A percentile compares a stretch with the other conserved stretches of the same genome.
These are phyloP conservation scores for Solanum hybrid DNA, from an alignment of 305 asterid genomes.

Conservation along the genomic window DNA sequence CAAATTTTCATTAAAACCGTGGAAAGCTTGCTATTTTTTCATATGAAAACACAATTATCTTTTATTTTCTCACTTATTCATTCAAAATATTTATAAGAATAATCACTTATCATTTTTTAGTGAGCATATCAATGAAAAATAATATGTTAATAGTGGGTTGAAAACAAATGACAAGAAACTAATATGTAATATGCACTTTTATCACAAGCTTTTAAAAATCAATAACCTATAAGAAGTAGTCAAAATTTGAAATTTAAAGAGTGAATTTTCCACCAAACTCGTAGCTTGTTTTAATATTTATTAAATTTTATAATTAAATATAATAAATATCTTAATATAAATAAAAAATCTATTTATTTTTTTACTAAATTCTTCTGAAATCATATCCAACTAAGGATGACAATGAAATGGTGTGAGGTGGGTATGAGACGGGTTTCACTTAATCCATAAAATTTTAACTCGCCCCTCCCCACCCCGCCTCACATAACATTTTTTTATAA, in stretches of 20 bases:
- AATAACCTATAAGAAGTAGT: neutral
- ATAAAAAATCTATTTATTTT: neutral
- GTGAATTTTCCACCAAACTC: neutral
- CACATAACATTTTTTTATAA: too few relatives aligned
- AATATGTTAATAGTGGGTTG: neutral
- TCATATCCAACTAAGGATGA: neutral
- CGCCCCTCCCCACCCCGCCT: accelerated
- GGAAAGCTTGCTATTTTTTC: accelerated
- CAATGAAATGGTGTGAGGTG: neutral
- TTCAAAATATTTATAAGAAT: neutral
- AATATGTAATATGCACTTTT: neutral
- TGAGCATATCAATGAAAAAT: neutral
- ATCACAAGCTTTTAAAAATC: neutral
- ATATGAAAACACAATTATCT: too few relatives aligned
- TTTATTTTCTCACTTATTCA: too few relatives aligned
- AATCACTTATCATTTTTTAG: too few relatives aligned
- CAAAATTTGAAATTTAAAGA: neutral
- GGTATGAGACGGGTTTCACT: too few relatives aligned
- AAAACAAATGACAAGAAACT: neutral
- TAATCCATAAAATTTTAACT: too few relatives aligned
- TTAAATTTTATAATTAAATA: neutral
- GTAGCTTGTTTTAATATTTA: neutral
- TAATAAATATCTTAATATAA: neutral
- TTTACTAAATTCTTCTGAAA: neutral
- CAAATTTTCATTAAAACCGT: too few relatives aligned